Base-by-base conservation (phyloP, 1,139 yeast species). In the Pichia kudriavzevii region DNA sequence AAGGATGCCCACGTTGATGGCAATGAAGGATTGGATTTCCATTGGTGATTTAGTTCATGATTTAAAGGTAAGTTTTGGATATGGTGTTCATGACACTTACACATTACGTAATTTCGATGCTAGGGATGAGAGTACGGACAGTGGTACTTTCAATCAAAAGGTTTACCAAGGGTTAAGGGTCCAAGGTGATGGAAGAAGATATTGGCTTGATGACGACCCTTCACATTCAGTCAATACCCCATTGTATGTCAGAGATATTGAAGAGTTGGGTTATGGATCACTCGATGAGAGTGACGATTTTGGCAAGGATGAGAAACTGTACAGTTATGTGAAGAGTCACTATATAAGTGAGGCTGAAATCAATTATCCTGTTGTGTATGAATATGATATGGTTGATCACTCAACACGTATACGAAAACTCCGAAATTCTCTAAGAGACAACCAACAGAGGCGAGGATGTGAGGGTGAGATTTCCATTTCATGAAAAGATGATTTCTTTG, bases 81-180 rank as follows among this genome's bases (percentile, higher is more conserved):
- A 75, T 41, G 95, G 95, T 3, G n/a, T n/a, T n/a, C n/a, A n/a
- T n/a, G 78, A 75, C 41, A 67, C 70, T 38, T 91, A 91, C 57
- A 87, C 82, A 48, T 88, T 84, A 53, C 71, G 81, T 40, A 77
- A 76, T 42, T 91, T 88, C 59, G 95, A 88, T 53, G 76, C 93
- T 0, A 79, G 79, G 0, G 87, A 81, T n/a, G 56, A 53, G 34
- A 34, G 41, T n/a, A 52, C 58, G 0, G 41, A 45, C 9, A n/a
- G n/a, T n/a, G n/a, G n/a, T n/a, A 49, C 55, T 0, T 50, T 52
- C 22, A 47, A 51, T 28, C 47, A 49, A 35, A 69, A 94, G 42
- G 72, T 91, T 30, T 75, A 79, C 44, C 82, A 85, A 41, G 99
- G 99, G 0, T 59, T 88, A 43, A 60, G 99, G 28, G 87, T 85